Percentiles rank a stretch among this genome's conserved stretches.
These are phyloP conservation scores for Cytospora piceicola DNA, from an alignment of 2,329 filamentous ascomycete species.

Conservation along the genomic window DNA sequence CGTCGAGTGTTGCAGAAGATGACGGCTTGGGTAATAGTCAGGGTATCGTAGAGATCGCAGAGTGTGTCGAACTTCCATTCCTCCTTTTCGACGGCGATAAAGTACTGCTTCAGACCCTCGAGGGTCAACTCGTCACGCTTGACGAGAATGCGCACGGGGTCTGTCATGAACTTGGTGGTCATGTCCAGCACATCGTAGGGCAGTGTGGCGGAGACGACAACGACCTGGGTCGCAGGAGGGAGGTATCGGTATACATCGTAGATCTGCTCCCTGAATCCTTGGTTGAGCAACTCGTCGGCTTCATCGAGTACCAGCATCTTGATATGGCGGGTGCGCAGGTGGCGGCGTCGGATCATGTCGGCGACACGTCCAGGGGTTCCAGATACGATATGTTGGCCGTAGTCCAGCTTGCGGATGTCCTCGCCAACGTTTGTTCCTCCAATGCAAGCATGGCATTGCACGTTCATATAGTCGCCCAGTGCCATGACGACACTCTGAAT, in stretches of 20 bases:
- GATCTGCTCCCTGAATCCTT: conserved; percentile 99
- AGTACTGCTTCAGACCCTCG: conserved; percentile 99
- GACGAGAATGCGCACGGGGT: conserved; percentile 97
- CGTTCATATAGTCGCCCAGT: conserved; percentile 99
- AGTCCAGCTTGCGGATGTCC: conserved; percentile 96
- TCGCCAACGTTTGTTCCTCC: conserved; percentile 97
- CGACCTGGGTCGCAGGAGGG: conserved; percentile 96
- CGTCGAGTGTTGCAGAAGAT: conserved; percentile 99
- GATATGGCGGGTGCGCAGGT: conserved; percentile 96
- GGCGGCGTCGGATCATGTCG: conserved; percentile 98
- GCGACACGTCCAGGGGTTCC: conserved; percentile 98
- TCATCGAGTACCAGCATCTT: conserved; percentile 99
- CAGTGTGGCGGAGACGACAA: conserved; percentile 97
- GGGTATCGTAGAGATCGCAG: conserved; percentile 97
- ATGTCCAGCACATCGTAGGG: conserved; percentile 99
- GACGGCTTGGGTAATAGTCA: conserved; percentile 99
- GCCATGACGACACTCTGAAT: conserved; percentile 99
- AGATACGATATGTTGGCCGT: conserved; percentile 95
- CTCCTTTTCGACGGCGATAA: conserved; percentile 99
- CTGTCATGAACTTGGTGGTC: conserved; percentile 99
- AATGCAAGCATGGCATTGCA: conserved; percentile 99
- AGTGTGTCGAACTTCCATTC: conserved; percentile 99
- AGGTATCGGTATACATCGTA: conserved; percentile 99
- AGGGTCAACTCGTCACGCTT: conserved; percentile 99
- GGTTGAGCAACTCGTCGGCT: conserved; percentile 94